A percentile compares a stretch with the other conserved stretches of the same genome.
Conservation (phyloP, 306 rosid species). For the Casuarina cunninghamiana region DNA sequence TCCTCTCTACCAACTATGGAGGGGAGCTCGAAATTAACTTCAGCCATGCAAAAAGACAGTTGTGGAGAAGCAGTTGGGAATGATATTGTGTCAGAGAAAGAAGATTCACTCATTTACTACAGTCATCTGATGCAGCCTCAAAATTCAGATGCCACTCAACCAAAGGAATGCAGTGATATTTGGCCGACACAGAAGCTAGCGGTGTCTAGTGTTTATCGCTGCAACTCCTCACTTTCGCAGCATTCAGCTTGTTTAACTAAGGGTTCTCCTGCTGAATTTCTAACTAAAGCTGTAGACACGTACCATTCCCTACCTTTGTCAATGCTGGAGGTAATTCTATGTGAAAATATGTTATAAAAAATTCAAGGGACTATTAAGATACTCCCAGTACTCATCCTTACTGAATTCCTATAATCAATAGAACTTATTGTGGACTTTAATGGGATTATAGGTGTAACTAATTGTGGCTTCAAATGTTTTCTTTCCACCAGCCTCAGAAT, state of each 20-base stretch:
- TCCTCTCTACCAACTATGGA: slow-evolving; percentile 46
- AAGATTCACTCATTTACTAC: slow-evolving; percentile 32
- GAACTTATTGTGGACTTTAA: neutral
- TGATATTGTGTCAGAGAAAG: slow-evolving; percentile 39
- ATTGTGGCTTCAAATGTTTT: slow-evolving; percentile 23
- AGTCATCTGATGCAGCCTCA: slow-evolving; percentile 36
- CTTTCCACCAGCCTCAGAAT: slow-evolving; percentile 58
- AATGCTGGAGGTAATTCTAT: slow-evolving; percentile 71
- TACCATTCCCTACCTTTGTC: slow-evolving; percentile 91
- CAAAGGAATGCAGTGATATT: slow-evolving; percentile 40
- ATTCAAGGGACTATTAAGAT: neutral
- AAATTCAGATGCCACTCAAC: slow-evolving; percentile 36
- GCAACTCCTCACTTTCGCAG: slow-evolving; percentile 70
- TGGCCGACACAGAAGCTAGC: slow-evolving; percentile 48
- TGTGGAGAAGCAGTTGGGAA: slow-evolving; percentile 25
- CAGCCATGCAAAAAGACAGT: slow-evolving; percentile 31
- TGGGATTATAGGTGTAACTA: neutral
- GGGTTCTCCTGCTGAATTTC: slow-evolving; percentile 46
- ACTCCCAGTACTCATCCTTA: slow-evolving; percentile 1
- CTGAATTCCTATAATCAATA: neutral
- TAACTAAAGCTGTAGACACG: slow-evolving; percentile 55
- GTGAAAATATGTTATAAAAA: neutral
- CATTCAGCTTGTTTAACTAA: slow-evolving; percentile 55
- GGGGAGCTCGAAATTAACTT: slow-evolving; percentile 36
- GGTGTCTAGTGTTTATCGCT: slow-evolving; percentile 67